Evolutionary conservation across 2,329 filamentous ascomycete species (phyloP), one percentile per base, ranked within the genome.

Genomic region (Fusarium decemcellulare): DNA sequence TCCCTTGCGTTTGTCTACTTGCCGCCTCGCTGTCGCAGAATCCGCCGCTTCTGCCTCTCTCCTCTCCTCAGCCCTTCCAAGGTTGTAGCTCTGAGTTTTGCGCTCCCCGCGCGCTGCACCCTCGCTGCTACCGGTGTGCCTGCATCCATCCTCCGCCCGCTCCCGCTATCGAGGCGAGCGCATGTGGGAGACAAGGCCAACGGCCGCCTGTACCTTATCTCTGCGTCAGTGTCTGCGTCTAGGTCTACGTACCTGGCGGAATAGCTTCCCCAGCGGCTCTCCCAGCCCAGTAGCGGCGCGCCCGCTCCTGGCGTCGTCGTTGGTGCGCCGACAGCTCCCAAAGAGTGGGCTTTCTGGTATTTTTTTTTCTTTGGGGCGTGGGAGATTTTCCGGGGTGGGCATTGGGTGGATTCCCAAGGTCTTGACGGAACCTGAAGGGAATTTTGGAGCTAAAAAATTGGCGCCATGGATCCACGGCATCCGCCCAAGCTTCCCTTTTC

Each of bases 361-460:
- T 69, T 69, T 63, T 66, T 58, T 27, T 37, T 46, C 15, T 55
- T 37, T 68, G 63, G 65, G 61, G 63, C 55, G 61, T 66, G 62
- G 62, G 64, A 70, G 72, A 71, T 67, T 73, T 74, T 67, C 72
- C 73, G 70, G 72, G 72, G 72, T 72, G 69, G 71, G 66, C 65
- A 72, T 68, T 69, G 62, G 66, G 62, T 53, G 67, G 61, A 61
- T 65, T 40, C 39, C 32, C 15, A 39, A 39, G 46, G 55, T 51
- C 30, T 36, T 15, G 60, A 48, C 50, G 60, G 53, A 68, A 58
- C 60, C 55, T 54, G 68, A 65, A 75, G 70, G 63, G 72, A 72
- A 69, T 76, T 78, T 72, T 76, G 66, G 74, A 78, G 76, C 78
- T 79, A 76, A 78, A 77, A 77, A 71, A 71, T 77, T 74, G 74